A percentile compares a stretch with the other conserved stretches of the same genome.
Evolutionary conservation across 768 basidiomycete genomes (phyloP).

Genomic region (Boletus rubroflammeus): DNA sequence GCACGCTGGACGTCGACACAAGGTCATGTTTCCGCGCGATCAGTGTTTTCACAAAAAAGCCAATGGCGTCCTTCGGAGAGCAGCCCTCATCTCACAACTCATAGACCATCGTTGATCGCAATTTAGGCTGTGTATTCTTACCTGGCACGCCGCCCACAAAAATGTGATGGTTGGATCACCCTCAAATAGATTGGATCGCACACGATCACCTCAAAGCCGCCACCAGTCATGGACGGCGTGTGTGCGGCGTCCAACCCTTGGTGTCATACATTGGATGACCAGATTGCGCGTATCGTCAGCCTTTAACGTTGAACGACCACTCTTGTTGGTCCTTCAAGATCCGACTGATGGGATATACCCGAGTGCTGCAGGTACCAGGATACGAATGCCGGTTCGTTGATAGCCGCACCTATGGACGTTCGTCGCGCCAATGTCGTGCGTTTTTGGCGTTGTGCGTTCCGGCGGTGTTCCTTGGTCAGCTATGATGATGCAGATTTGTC

Average conservation of each 20-base stretch:
- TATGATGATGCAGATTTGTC: background rate
- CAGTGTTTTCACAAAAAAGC: background rate
- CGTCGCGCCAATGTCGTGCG: background rate
- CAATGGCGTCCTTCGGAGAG: background rate
- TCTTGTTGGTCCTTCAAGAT: constrained; percentile 8
- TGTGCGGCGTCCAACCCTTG: constrained; percentile 6
- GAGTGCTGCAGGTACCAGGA: background rate
- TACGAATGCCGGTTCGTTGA: constrained; percentile 12
- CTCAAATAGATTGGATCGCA: background rate
- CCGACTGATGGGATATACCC: constrained; percentile 10
- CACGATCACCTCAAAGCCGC: constrained; percentile 13
- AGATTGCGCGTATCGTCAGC: background rate
- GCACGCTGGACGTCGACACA: background rate
- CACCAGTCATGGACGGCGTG: constrained; percentile 4
- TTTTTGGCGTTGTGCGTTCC: constrained; percentile 5
- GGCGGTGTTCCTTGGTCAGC: background rate
- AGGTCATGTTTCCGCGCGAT: background rate
- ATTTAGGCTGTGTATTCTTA: constrained; percentile 14
- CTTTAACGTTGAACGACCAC: background rate
- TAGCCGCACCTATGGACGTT: constrained; percentile 1
- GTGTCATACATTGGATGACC: background rate
- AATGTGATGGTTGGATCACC: constrained; percentile 7
- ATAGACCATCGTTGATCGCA: constrained; percentile 5
- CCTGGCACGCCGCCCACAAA: background rate
- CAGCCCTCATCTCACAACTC: background rate